These are phyloP conservation scores for Nannochloropsis gaditana DNA, from an alignment of 108 stramenopile genomes.

Conservation along the genomic window DNA sequence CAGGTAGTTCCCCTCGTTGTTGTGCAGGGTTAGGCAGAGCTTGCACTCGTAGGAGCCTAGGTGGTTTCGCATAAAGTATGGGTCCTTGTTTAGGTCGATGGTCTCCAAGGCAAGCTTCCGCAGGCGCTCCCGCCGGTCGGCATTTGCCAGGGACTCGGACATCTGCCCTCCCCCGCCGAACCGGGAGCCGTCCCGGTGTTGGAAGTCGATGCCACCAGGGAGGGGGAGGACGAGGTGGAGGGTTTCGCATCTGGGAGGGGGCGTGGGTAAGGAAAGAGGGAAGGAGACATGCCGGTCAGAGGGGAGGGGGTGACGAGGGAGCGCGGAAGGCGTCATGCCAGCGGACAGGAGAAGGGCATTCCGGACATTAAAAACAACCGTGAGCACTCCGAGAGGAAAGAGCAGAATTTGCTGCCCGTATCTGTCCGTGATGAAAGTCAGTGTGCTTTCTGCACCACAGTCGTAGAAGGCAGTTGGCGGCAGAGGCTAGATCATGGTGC, in stretches of 20 bases:
- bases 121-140: conserved; percentile 94
- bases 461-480: conserved; percentile 13
- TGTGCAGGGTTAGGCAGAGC: conserved; percentile 94
- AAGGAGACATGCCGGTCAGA: neutral
- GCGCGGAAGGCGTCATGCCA: neutral
- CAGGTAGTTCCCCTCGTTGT: conserved; percentile 96
- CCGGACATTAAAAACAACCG: too few relatives aligned
- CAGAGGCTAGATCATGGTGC: neutral
- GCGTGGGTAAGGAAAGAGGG: neutral
- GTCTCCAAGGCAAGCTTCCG: conserved; percentile 92
- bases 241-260: conserved; percentile 25
- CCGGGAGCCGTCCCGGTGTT: conserved; percentile 93
- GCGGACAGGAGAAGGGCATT: neutral
- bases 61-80: conserved; percentile 97
- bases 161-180: conserved; percentile 95
- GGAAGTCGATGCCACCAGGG: conserved; percentile 69
- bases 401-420: neutral
- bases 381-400: neutral
- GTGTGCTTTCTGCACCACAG: neutral
- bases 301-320: neutral
- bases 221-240: conserved; percentile 38
- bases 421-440: neutral
- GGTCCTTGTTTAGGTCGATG: conserved; percentile 97
- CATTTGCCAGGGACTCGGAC: conserved; percentile 73
- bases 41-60: conserved; percentile 98